Evolutionary conservation across 2,329 filamentous ascomycete species (phyloP).

Genomic region (Xylaria sp.): DNA sequence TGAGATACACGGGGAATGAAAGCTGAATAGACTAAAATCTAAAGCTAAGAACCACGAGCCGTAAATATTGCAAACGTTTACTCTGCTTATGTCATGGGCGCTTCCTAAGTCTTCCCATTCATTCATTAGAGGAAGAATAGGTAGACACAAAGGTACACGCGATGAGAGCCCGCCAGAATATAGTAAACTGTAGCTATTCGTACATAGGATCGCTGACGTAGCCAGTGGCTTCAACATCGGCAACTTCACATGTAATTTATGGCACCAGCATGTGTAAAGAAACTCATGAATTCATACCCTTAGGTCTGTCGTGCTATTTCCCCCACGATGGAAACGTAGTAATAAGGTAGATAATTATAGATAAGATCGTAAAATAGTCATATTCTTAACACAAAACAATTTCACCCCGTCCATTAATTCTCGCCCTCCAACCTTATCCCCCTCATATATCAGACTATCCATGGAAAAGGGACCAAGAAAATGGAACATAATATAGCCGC

Average conservation of each 20-base stretch:
- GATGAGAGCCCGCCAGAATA: neutral
- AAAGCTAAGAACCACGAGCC: neutral
- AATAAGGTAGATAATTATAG: slow-evolving; percentile 1
- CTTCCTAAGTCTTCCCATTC: neutral
- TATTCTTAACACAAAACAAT: neutral
- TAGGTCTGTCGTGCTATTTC: neutral
- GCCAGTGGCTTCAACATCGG: neutral
- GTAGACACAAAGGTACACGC: neutral
- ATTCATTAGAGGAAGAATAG: neutral
- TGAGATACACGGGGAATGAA: neutral
- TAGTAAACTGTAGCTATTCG: too few relatives aligned
- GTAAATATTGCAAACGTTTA: neutral
- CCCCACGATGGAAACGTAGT: neutral
- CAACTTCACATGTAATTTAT: neutral
- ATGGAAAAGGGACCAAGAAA: neutral
- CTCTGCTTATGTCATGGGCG: too few relatives aligned
- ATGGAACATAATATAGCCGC: neutral
- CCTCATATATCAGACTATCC: neutral
- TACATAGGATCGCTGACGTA: neutral
- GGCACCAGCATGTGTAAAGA: too few relatives aligned
- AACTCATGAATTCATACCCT: neutral
- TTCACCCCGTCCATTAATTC: neutral
- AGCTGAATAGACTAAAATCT: slow-evolving; percentile 1
- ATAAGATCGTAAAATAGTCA: neutral
- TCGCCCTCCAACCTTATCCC: neutral